These are phyloP conservation scores for Carex littledalei DNA, from an alignment of 176 grass and related monocot genomes.

Conservation along the genomic window DNA sequence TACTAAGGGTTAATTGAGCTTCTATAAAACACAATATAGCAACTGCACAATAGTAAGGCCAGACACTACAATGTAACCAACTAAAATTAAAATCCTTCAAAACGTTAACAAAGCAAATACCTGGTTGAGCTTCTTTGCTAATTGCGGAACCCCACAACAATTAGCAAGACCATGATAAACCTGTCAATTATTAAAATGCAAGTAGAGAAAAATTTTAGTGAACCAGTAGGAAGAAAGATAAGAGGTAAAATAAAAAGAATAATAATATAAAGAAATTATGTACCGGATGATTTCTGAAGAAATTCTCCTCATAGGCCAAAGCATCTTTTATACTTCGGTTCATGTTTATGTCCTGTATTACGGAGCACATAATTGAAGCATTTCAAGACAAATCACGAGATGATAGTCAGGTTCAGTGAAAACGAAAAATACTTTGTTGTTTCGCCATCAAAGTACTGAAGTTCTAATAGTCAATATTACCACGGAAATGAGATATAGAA, in stretches of 20 bases:
- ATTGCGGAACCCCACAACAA: conserved; percentile 81
- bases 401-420: not conserved
- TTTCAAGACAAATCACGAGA: conserved; percentile 13
- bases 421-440: not conserved
- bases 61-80: not conserved
- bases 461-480: not conserved
- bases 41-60: not conserved
- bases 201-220: conserved; percentile 6
- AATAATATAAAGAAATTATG: conserved; percentile 13
- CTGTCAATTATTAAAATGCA: conserved; percentile 33
- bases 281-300: conserved; percentile 83
- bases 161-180: conserved; percentile 89
- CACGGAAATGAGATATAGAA: not conserved
- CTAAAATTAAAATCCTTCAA: not conserved
- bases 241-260: conserved; percentile 2
- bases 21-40: not conserved
- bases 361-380: conserved; percentile 11
- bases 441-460: not conserved
- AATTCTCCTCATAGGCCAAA: conserved; percentile 75
- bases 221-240: conserved; percentile 12
- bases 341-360: conserved; percentile 75
- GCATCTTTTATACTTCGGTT: conserved; percentile 94
- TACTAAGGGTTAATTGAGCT: not conserved
- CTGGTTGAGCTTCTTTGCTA: conserved; percentile 97
- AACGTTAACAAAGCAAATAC: conserved; percentile 32